Evolutionary conservation across 2,329 filamentous ascomycete species (phyloP).

Genomic region (Verticillium klebahnii): DNA sequence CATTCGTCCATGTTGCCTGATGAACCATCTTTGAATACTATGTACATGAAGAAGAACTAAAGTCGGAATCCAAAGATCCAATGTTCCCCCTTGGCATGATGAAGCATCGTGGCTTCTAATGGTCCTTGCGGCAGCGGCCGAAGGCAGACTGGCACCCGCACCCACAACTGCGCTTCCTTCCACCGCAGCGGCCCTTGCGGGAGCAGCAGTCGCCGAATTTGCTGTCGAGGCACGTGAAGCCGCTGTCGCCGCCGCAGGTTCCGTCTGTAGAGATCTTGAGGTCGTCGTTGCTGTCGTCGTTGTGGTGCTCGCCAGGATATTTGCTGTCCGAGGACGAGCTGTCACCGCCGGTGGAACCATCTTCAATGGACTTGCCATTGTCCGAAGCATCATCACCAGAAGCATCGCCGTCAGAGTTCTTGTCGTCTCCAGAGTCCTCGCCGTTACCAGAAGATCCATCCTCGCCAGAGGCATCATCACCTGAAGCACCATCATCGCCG

Average conservation of each 20-base stretch:
- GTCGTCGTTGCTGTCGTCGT: not conserved
- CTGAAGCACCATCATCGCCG: not conserved
- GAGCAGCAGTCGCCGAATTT: slow-evolving; percentile 39
- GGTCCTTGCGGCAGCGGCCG: slow-evolving; percentile 23
- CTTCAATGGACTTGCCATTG: not conserved
- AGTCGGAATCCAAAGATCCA: too few relatives aligned
- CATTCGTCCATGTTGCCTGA: too few relatives aligned
- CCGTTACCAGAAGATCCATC: not conserved
- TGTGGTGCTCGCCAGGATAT: not conserved
- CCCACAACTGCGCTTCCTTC: slow-evolving; percentile 27
- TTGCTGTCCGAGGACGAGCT: not conserved
- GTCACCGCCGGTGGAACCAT: not conserved
- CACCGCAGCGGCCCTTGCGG: slow-evolving; percentile 31
- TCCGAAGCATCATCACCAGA: not conserved
- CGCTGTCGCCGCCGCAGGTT: slow-evolving; percentile 32
- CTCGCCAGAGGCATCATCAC: not conserved
- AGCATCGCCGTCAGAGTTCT: not conserved
- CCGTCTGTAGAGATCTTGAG: slow-evolving; percentile 32
- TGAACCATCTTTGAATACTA: too few relatives aligned
- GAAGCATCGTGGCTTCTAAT: not conserved
- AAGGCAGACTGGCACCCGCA: slow-evolving; percentile 30
- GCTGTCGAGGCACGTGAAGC: slow-evolving; percentile 36
- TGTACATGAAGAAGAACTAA: too few relatives aligned
- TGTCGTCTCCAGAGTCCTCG: not conserved
- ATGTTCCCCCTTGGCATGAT: too few relatives aligned